Evolutionary conservation across 192 early-diverging fungal species (phyloP), one percentile per base, ranked within the genome.

Genomic region (Bifiguratus adelaidae): DNA sequence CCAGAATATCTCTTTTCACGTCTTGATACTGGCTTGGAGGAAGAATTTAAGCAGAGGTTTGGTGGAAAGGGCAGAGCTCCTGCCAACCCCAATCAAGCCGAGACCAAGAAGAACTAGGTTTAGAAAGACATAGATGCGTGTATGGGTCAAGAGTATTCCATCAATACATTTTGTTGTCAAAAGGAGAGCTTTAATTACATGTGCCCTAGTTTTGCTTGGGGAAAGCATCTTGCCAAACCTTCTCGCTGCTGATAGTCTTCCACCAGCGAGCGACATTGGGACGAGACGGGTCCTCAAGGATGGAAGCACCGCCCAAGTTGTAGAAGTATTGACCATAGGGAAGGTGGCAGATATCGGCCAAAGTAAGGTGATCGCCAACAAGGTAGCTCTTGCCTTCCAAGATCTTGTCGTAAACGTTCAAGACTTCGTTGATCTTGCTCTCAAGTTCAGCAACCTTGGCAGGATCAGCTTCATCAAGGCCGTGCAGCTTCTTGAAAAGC

Each of bases 1-100:
- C 67, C 95, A 30, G 89, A 89, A 56, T 90, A 97, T 60, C 74
- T 99, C 37, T 99, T 99, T 68, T 80, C 70, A 41, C 68, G 58
- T 40, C 95, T 99, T 55, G 89, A 95, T 44, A 82, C 89, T 53
- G 80, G 83, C 67, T 73, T 74, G 67, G 83, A 77, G 34, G 77
- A 85, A n/a, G 73, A 78, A 38, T 88, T 80, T 76, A 74, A 85
- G 16, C 45, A 55, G 11, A 83, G 81, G 61, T 99, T 86, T 65
- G 86, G 85, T 55, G 90, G 93, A 21, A 68, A 67, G 38, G 59
- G 47, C 2, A 47, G 50, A 12, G 68, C 56, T 30, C 43, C 55
- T 8, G 46, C 22, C 0, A n/a, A n/a, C n/a, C n/a, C n/a, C n/a
- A n/a, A n/a, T n/a, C n/a, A n/a, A n/a, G n/a, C n/a, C n/a, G n/a